Base-by-base conservation (phyloP, 805 yeast genomes). In the Kodamaea fukazawae region DNA sequence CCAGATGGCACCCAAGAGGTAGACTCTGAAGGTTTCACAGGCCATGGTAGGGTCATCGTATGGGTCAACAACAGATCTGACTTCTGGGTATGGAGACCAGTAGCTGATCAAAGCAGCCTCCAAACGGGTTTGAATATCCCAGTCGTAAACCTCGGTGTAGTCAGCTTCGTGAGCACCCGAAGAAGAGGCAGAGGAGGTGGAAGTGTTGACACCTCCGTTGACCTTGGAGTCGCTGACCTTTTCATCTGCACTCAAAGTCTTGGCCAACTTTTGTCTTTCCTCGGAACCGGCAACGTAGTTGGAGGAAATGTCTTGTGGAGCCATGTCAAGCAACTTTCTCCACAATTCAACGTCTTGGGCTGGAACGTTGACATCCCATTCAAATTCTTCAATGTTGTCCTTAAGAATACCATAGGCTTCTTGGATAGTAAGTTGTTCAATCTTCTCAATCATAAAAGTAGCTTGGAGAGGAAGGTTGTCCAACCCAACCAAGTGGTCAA, bases 21-120 rank as follows among this genome's bases (percentile, higher is more conserved):
- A 80, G 47, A 75, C 75, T 34, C 83, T 65, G 42, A 75, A 44
- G n/a, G 83, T 78, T 46, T 75, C 78, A 31, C 65, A 70, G 0
- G 79, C 76, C 22, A 71, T 45, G 3, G 11, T 12, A 1, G 72
- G 72, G 44, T 79, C 81, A 46, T 79, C 84, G 35, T 48, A 61
- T 12, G 79, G 73, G 8, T 76, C 78, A 18, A 71, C 54, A 18
- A 58, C 61, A 6, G 65, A 41, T 42, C 65, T 47, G 4, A 60
- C 67, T 42, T 59, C 73, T 2, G 70, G 67, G 43, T 67, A 67
- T 2, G 73, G 71, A 1, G 71, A 65, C 51, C 63, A 66, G 47
- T 45, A 67, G 17, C 59, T 61, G 29, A 67, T 59, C 35, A 67
- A 49, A 1, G 62, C 58, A 1, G 73, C 72, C 42, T 67, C 72